Evolutionary conservation across 108 stramenopile genomes (phyloP), one percentile per base, ranked within the genome.

Genomic region (Discostella stelligeroides): DNA sequence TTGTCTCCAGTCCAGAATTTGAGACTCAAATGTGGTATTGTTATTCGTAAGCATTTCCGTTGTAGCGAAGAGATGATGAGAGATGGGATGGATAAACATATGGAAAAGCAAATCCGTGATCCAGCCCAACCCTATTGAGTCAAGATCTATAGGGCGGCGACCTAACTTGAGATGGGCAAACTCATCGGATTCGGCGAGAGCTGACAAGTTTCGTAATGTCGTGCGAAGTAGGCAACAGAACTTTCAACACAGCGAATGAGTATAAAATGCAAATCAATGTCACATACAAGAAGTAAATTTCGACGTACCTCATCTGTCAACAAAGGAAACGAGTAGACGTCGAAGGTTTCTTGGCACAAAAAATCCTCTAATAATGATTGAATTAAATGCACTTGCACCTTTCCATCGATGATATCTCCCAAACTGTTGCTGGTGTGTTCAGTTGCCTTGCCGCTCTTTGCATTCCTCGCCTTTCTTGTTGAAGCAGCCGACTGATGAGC

Each of bases 301-400:
- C 64, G 60, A n/a, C n/a, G n/a, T 47, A 77, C 85, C 41, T 68
- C 50, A 21, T 69, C 34, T 7, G 73, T 72, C 60, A 91, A 60
- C n/a, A 89, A 40, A 25, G 82, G 86, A 51, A 94, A 86, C 1
- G 90, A 83, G 63, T 86, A 91, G 0, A 94, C 92, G 64, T 91
- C 88, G 56, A 74, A 77, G 63, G 84, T 55, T 80, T 91, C 90
- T 64, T 90, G 85, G 54, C 84, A 82, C 75, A 93, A 75, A 43
- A 79, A 68, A 24, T 80, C 63, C 56, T 85, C 82, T 62, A 93
- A 70, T 15, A 77, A 45, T 4, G 70, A 70, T 55, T 74, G 61
- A 68, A 89, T 85, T 14, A 90, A 55, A 55, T 90, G 75, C 4
- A 93, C 70, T 55, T 53, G 21, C 10, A 62, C 70, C 28, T 57